Evolutionary conservation across 306 rosid species (phyloP).

Genomic region (Alnus glutinosa): DNA sequence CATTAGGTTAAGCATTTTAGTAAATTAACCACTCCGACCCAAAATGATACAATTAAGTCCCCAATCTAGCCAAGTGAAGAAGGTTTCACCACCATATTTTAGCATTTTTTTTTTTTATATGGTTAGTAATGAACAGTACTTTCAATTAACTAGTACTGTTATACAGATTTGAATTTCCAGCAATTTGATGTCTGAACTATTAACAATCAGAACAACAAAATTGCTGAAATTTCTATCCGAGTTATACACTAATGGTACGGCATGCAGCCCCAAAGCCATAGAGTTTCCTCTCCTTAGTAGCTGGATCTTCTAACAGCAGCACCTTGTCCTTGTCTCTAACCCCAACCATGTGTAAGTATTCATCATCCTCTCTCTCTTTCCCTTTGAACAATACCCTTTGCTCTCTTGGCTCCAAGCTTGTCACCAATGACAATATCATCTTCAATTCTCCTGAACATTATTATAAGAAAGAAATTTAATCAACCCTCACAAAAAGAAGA

Average conservation of each 20-base stretch:
- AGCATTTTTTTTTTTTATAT: constrained; percentile 5
- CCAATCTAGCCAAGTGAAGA: constrained; percentile 39
- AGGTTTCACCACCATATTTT: constrained; percentile 27
- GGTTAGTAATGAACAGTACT: constrained; percentile 38
- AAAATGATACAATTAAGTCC: constrained; percentile 27
- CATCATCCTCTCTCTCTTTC: constrained; percentile 83
- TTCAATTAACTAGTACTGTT: not conserved
- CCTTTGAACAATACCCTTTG: constrained; percentile 90
- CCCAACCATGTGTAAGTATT: constrained; percentile 91
- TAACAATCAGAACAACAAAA: no score
- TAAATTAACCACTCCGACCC: constrained; percentile 25
- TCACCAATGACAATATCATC: constrained; percentile 68
- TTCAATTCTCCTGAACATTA: constrained; percentile 67
- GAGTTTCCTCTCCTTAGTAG: constrained; percentile 72
- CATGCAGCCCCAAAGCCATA: constrained; percentile 46
- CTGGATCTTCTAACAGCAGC: constrained; percentile 83
- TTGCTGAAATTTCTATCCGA: not conserved
- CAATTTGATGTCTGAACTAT: no score
- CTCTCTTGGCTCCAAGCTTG: constrained; percentile 70
- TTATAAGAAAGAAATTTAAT: not conserved
- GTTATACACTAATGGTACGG: constrained; percentile 56
- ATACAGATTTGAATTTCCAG: no score
- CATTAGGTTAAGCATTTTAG: constrained; percentile 30
- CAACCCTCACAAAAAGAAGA: not conserved
- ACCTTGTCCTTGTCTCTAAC: constrained; percentile 91